These are phyloP conservation scores for Tetracladium setigerum DNA, from an alignment of 495 filamentous ascomycete genomes.

Conservation along the genomic window DNA sequence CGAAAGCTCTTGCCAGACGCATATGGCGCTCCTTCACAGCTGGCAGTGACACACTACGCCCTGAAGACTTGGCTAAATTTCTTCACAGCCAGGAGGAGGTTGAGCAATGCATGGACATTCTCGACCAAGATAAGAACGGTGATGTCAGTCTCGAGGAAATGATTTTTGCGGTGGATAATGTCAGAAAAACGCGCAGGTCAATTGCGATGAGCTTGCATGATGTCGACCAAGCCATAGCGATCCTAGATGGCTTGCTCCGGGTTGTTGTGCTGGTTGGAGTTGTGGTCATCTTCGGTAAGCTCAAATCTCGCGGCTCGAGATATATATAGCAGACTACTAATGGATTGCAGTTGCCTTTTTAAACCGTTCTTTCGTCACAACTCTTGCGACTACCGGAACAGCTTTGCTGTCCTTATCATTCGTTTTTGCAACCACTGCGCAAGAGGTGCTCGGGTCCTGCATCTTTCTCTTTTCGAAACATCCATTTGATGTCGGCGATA, in stretches of 20 bases:
- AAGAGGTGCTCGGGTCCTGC: slow-evolving; percentile 72
- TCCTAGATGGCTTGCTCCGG: slow-evolving; percentile 58
- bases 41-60: slow-evolving; percentile 53
- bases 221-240: slow-evolving; percentile 71
- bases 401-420: slow-evolving; percentile 66
- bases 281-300: slow-evolving; percentile 16
- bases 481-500: slow-evolving; percentile 63
- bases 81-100: slow-evolving; percentile 54
- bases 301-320: background rate
- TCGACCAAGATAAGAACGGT: slow-evolving; percentile 66
- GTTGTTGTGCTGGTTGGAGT: slow-evolving; percentile 19
- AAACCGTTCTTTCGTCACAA: slow-evolving; percentile 12
- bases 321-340: slow-evolving; percentile 5
- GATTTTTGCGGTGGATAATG: slow-evolving; percentile 56
- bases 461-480: slow-evolving; percentile 83
- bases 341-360: slow-evolving; percentile 40
- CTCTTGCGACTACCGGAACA: slow-evolving; percentile 41
- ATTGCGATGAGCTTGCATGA: slow-evolving; percentile 68
- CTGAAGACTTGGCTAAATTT: slow-evolving; percentile 61
- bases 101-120: slow-evolving; percentile 51
- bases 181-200: slow-evolving; percentile 55
- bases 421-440: slow-evolving; percentile 64
- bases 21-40: slow-evolving; percentile 76
- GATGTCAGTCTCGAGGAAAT: slow-evolving; percentile 72
- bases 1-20: slow-evolving; percentile 62